Evolutionary conservation across 352 stramenopile species (phyloP), one percentile per base, ranked within the genome.

Genomic region (Phytophthora sp.): DNA sequence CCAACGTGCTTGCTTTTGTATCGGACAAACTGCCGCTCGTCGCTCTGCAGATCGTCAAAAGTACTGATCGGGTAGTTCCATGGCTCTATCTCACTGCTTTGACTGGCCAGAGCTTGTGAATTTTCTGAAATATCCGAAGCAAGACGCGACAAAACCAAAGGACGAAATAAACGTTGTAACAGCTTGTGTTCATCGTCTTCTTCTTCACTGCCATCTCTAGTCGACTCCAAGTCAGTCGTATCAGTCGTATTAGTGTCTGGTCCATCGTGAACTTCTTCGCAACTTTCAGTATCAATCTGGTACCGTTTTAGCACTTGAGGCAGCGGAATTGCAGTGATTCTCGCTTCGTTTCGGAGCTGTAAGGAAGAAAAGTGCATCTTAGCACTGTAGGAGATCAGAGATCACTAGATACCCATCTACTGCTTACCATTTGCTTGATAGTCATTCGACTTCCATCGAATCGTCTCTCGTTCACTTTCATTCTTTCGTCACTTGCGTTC

Each of bases 361-460:
- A 58, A 27, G 6, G 26, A 49, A 16, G 0, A 49, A 11, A 0
- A 4, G 1, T 39, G n/a, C n/a, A n/a, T n/a, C n/a, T n/a, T n/a
- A n/a, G n/a, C n/a, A n/a, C n/a, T n/a, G n/a, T n/a, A n/a, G n/a
- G n/a, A n/a, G n/a, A n/a, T n/a, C 29, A 16, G 21, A 47, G 5
- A 51, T 38, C 20, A 16, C 30, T 41, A 29, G 33, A 15, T 23
- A 41, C 4, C n/a, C 29, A 50, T 9, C 24, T n/a, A 62, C 16
- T 38, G 16, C 44, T 31, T 68, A 82, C 77, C 57, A 89, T 73
- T 70, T 91, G 72, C 59, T 76, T 84, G 31, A 83, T 66, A 1
- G 83, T 91, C 80, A 90, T 86, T 31, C 80, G 77, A 49, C 77
- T 90, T 18, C 83, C 83, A 35, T 91, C 83, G 35, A 86, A 86